These are phyloP conservation scores for Cnidoscolus chayamansa DNA, from an alignment of 441 rosid genomes.

Conservation along the genomic window DNA sequence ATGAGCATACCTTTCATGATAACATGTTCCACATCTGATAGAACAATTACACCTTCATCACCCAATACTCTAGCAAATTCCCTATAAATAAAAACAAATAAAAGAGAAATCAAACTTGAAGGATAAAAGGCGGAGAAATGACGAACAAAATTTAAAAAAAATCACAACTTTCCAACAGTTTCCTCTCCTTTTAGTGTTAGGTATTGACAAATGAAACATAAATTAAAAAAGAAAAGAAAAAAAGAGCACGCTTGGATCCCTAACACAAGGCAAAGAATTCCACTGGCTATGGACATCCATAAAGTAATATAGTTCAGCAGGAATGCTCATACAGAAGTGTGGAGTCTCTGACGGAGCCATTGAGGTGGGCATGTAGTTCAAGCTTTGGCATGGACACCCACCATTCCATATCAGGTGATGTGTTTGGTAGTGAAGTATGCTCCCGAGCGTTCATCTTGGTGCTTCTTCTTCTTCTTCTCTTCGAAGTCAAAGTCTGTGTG, in stretches of 20 bases:
- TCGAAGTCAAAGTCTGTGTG: too few relatives aligned
- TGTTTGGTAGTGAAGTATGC: slow-evolving; percentile 2
- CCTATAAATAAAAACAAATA: slow-evolving; percentile 34
- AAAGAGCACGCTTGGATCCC: background rate
- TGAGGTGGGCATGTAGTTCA: slow-evolving; percentile 97
- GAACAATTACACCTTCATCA: slow-evolving; percentile 55
- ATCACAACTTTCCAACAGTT: background rate
- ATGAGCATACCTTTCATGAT: slow-evolving; percentile 62
- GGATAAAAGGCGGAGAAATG: background rate
- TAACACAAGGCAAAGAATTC: background rate
- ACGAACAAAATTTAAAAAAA: slow-evolving; percentile 4
- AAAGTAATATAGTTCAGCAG: background rate
- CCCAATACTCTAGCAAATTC: slow-evolving; percentile 83
- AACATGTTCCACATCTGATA: slow-evolving; percentile 77
- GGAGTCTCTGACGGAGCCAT: slow-evolving; percentile 85
- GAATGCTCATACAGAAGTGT: slow-evolving; percentile 64
- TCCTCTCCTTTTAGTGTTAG: background rate
- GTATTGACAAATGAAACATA: background rate
- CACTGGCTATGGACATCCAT: background rate
- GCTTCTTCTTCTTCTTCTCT: background rate
- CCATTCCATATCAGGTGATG: slow-evolving; percentile 50
- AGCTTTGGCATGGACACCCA: slow-evolving; percentile 68
- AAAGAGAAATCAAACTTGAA: background rate
- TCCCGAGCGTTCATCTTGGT: background rate
- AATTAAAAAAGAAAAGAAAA: background rate